Conservation (phyloP, 2,329 filamentous ascomycete genomes). For the Colletotrichum costaricense region DNA sequence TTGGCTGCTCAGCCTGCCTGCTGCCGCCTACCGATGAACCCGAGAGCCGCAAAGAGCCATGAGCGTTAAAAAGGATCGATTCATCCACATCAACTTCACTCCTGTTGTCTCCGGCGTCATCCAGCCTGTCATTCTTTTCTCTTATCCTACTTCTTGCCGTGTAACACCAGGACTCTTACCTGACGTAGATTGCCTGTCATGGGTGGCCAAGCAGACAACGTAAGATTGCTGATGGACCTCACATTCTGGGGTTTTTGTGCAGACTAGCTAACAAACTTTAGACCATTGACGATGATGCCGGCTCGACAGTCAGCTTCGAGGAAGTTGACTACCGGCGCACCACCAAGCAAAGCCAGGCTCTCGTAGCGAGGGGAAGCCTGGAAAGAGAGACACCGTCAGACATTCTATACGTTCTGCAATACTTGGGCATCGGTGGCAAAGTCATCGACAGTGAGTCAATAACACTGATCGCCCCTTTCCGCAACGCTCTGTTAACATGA, state of each 20-base stretch:
- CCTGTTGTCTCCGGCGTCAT: neutral
- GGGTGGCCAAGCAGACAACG: slow-evolving; percentile 21
- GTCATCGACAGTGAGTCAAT: slow-evolving; percentile 49
- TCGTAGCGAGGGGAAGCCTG: slow-evolving; percentile 5
- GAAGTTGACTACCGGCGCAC: slow-evolving; percentile 40
- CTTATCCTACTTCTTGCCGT: neutral
- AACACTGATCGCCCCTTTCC: accelerated
- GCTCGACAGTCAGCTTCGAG: slow-evolving; percentile 48
- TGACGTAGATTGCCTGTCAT: neutral
- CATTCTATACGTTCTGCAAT: slow-evolving; percentile 55
- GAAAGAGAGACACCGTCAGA: slow-evolving; percentile 48
- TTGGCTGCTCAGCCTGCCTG: neutral
- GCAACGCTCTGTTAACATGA: slow-evolving; percentile 32
- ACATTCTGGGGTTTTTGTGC: too few relatives aligned
- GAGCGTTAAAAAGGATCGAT: neutral
- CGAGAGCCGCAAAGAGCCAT: slow-evolving; percentile 7
- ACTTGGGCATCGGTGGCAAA: slow-evolving; percentile 47
- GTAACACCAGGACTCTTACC: neutral
- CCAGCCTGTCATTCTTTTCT: neutral
- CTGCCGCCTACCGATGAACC: neutral
- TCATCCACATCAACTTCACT: neutral
- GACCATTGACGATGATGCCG: slow-evolving; percentile 40
- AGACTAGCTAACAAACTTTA: slow-evolving; percentile 1
- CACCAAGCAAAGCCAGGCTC: slow-evolving; percentile 25
- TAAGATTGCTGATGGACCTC: neutral